Evolutionary conservation across 1,284 basidiomycete species (phyloP).

Genomic region (Irpex sp.): DNA sequence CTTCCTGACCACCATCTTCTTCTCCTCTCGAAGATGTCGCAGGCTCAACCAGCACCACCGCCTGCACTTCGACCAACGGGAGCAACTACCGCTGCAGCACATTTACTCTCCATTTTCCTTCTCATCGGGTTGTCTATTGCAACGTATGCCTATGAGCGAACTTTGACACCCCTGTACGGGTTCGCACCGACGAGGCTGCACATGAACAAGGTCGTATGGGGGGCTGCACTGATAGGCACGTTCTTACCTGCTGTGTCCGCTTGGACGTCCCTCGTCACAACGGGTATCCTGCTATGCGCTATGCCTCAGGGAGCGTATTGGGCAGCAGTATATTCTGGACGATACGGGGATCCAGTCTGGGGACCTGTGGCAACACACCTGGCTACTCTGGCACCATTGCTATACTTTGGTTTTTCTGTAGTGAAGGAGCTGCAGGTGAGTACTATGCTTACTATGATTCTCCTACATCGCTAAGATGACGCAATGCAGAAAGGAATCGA

Average conservation of each 20-base stretch:
- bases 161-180: constrained; percentile 57
- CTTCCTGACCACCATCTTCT: constrained; percentile 4
- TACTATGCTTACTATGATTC: background rate
- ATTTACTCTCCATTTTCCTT: constrained; percentile 23
- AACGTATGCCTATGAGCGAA: constrained; percentile 50
- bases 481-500: constrained; percentile 12
- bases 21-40: constrained; percentile 14
- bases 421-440: constrained; percentile 43
- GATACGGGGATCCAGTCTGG: constrained; percentile 45
- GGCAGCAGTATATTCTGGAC: constrained; percentile 53
- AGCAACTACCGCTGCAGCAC: constrained; percentile 19
- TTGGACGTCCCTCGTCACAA: constrained; percentile 31
- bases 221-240: constrained; percentile 33
- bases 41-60: constrained; percentile 5
- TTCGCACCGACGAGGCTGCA: constrained; percentile 44
- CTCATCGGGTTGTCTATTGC: constrained; percentile 44
- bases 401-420: constrained; percentile 43
- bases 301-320: constrained; percentile 64
- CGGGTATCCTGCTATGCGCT: constrained; percentile 44
- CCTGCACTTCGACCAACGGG: constrained; percentile 12
- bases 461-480: no score
- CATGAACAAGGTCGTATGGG: constrained; percentile 42
- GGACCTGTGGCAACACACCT: constrained; percentile 60
- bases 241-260: constrained; percentile 31
- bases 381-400: constrained; percentile 50